These are phyloP conservation scores for Cadophora gregata DNA, from an alignment of 2,329 filamentous ascomycete genomes.

Conservation along the genomic window DNA sequence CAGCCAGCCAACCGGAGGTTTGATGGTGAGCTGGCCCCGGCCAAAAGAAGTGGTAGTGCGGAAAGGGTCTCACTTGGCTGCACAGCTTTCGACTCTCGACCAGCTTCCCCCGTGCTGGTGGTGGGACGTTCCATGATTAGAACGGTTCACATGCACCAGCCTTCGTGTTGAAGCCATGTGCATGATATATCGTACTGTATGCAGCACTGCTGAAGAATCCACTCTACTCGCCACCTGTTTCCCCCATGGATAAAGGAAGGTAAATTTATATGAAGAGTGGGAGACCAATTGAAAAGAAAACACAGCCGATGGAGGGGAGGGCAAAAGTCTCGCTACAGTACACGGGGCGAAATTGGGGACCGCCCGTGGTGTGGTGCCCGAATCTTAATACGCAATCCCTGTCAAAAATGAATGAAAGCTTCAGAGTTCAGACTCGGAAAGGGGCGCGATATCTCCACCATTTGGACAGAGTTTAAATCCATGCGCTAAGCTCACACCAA, in stretches of 20 bases:
- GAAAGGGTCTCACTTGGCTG: slow-evolving; percentile 21
- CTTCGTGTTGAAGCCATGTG: slow-evolving; percentile 26
- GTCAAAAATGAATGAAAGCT: slow-evolving; percentile 8
- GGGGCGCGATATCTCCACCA: slow-evolving; percentile 15
- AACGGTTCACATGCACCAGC: slow-evolving; percentile 21
- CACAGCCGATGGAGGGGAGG: neutral
- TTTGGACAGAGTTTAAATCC: slow-evolving; percentile 11
- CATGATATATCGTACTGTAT: slow-evolving; percentile 20
- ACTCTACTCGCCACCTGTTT: slow-evolving; percentile 21
- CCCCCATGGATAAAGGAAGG: neutral
- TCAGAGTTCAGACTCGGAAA: slow-evolving; percentile 15
- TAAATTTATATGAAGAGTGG: neutral
- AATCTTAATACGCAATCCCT: slow-evolving; percentile 8
- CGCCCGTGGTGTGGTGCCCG: slow-evolving; percentile 12
- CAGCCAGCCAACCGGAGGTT: slow-evolving; percentile 29
- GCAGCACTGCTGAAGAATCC: neutral
- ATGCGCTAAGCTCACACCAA: neutral
- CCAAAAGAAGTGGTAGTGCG: slow-evolving; percentile 21
- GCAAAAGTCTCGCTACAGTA: neutral
- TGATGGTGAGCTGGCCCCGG: slow-evolving; percentile 12
- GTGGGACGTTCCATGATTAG: slow-evolving; percentile 26
- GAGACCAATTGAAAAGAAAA: neutral
- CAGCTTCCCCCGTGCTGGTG: slow-evolving; percentile 1
- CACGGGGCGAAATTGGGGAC: slow-evolving; percentile 19
- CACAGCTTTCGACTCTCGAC: slow-evolving; percentile 14